Base-by-base conservation (phyloP, 2,329 filamentous ascomycete genomes). In the Nannizziopsis barbatae region DNA sequence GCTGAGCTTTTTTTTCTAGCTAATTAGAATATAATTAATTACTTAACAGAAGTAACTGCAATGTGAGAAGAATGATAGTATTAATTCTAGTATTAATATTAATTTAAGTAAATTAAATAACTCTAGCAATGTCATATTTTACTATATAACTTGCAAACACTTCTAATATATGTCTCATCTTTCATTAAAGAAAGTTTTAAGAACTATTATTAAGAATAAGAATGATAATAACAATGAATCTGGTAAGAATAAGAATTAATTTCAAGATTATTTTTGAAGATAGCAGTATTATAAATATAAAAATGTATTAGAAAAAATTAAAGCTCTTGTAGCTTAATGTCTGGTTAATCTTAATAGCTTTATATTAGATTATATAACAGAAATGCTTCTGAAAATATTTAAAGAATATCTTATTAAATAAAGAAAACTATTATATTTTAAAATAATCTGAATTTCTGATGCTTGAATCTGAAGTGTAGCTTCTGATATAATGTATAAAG, bases 391-490 rank as follows among this genome's bases (percentile, higher is more conserved):
- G 9, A 83, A 92, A 59, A 83, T 87, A 47, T 74, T 84, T n/a
- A 89, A 89, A 55, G 87, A 95, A 56, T 98, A 96, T 59, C 75
- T 98, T 2, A 70, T 98, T 57, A 95, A 92, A 62, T 96, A 89
- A 86, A 80, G 84, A 39, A 72, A 74, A 0, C 74, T 78, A 48
- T 95, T 90, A 0, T 93, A 95, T 59, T 83, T 81, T 54, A 82
- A 86, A 55, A 86, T 84, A 46, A 74, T 72, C 5, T 98, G 93
- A 92, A 84, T 87, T 75, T 79, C 87, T 8, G 92, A 90, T 10
- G 75, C 83, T 12, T 98, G 92, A 93, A 76, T 94, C 0, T 90
- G 79, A 72, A 87, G 88, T 5, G 73, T 83, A 8, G 76, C 78
- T n/a, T 68, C 75, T 10, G 58, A 66, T 2, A 50, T 63, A 0